Evolutionary conservation across 805 yeast species (phyloP), one percentile per base, ranked within the genome.

Genomic region (Nakazawaea siamensis): DNA sequence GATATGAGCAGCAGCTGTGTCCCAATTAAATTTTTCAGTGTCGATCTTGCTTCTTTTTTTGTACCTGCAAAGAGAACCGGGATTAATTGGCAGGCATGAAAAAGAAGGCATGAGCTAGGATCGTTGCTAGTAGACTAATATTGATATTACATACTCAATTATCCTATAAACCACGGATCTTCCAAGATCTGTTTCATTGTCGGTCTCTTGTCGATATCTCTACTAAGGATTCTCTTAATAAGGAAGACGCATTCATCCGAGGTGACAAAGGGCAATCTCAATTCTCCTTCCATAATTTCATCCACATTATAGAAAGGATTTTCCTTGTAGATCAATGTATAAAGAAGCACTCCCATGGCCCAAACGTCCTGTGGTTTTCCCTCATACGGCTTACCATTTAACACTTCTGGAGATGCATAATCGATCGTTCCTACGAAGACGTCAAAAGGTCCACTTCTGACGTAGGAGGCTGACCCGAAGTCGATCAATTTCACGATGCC

Each of bases 351-450:
- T 2, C 98, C 98, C 51, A 90, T 66, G 0, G 97, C 95, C 98
- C 98, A 92, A 2, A 88, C 80, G 58, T 92, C 98, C 55, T 92
- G 98, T 3, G 95, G 90, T 52, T 75, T 80, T 16, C 98, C 98
- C 34, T 76, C 86, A 50, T 90, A 92, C 16, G 88, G 80, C 41
- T 77, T 78, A 2, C 97, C 98, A 34, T 78, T 70, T 24, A 92
- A 64, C 1, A 92, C 95, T 56, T 92, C 98, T 0, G 98, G 98
- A 0, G 97, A 94, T 1, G 97, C 97, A 55, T 90, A 92, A 55
- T 92, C 97, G 29, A 92, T 78, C 0, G 98, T 92, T 2, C 98
- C 98, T 2, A 92, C 97, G 58, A 92, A 90, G 4, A 92, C 95
- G 46, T 90, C 95, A 58, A 90, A 92, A 4, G 97, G 97, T 0